Evolutionary conservation across 108 stramenopile genomes (phyloP), one percentile per base, ranked within the genome.

Genomic region (Cyclotella choctawhatcheeana): DNA sequence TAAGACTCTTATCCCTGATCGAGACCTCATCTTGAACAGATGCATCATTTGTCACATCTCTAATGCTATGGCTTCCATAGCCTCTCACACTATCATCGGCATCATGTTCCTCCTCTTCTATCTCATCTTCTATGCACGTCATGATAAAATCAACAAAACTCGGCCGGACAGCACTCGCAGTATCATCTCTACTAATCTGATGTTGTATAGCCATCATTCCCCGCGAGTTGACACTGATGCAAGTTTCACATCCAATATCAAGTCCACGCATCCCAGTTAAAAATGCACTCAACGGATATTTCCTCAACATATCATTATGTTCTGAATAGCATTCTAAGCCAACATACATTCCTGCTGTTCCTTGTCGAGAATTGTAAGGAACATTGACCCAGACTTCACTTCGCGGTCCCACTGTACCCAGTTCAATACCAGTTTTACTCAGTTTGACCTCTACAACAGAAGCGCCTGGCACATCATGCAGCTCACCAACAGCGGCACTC

Each of bases 201-300:
- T 90, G 89, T 66, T 90, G 89, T 53, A 90, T 87, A 20, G 89
- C 89, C 76, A 90, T 85, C 81, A 90, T 90, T 10, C 89, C 89
- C 33, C 82, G 70, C 18, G 66, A 33, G 77, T 88, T 90, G 37
- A 90, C 79, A 40, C 83, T 86, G 22, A 90, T 81, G 62, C 86
- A 88, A 18, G 86, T 85, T 68, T 90, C 89, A 55, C 77, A 50
- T 20, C 85, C 86, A 45, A 86, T 81, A 40, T 90, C 89, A 44
- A 90, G 56, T 58, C 85, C 89, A 14, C 82, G 67, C 79, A 90
- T 82, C 20, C 83, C 87, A 21, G 64, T 62, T 44, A 85, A 64
- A 51, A 90, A 69, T 8, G 81, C 60, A 14, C 66, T 40, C 12
- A 85, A 44, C 4, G 86, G 82, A 72, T 85, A 85, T 26, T 31